These are phyloP conservation scores for Mayamaea pseudoterrestris DNA, from an alignment of 108 stramenopile genomes.

Conservation along the genomic window DNA sequence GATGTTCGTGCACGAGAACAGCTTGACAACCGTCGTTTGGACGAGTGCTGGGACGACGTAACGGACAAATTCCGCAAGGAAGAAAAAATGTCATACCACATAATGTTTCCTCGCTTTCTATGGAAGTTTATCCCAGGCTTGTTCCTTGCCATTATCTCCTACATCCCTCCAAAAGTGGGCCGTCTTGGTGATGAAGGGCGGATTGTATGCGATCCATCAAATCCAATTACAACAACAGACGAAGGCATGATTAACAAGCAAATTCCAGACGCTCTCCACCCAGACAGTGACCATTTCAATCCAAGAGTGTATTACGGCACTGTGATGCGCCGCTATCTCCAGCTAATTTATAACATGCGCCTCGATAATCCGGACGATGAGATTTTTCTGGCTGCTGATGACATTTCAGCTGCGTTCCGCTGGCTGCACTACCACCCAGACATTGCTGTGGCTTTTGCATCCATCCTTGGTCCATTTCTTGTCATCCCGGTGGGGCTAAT, in stretches of 20 bases:
- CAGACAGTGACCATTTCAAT: neutral
- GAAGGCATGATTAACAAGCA: neutral
- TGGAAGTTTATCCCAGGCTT: too few relatives aligned
- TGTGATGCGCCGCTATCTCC: neutral
- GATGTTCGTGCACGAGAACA: too few relatives aligned
- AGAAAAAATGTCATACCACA: too few relatives aligned
- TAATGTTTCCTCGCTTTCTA: too few relatives aligned
- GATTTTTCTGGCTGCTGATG: neutral
- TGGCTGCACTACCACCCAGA: too few relatives aligned
- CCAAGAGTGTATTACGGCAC: neutral
- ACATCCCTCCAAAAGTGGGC: neutral
- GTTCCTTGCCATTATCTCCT: neutral
- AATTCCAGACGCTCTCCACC: neutral
- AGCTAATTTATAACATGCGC: neutral
- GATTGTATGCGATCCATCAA: neutral
- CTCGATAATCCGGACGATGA: neutral
- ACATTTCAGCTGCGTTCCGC: too few relatives aligned
- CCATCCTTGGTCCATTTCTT: neutral
- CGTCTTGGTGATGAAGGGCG: too few relatives aligned
- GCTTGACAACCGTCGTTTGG: too few relatives aligned
- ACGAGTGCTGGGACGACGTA: too few relatives aligned
- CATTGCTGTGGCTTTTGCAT: neutral
- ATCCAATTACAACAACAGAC: neutral
- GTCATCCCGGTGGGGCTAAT: too few relatives aligned
- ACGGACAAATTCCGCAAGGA: too few relatives aligned